Evolutionary conservation across 441 rosid species (phyloP).

Genomic region (Bocquillonia castaneifolia): DNA sequence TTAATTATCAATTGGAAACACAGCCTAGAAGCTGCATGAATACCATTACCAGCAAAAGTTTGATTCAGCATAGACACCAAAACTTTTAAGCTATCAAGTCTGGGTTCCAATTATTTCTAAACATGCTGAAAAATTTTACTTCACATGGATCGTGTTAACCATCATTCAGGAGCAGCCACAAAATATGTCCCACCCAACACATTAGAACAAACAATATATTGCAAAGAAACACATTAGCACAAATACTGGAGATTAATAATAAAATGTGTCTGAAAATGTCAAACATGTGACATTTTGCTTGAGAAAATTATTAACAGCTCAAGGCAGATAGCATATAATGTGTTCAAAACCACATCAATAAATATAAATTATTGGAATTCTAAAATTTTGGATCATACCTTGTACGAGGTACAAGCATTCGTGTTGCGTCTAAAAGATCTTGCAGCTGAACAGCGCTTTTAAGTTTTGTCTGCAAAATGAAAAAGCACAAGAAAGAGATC

Average conservation of each 20-base stretch:
- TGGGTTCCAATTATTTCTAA: neutral
- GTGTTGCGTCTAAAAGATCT: slow-evolving; percentile 97
- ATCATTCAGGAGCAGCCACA: neutral
- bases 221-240: too few relatives aligned
- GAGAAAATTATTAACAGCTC: too few relatives aligned
- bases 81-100: neutral
- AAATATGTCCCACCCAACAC: neutral
- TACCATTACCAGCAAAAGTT: neutral
- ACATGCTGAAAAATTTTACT: neutral
- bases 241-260: neutral
- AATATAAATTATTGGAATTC: slow-evolving; percentile 6
- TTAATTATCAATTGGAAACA: neutral
- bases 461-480: slow-evolving; percentile 77
- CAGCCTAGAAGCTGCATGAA: neutral
- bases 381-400: slow-evolving; percentile 45
- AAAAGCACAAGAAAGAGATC: neutral
- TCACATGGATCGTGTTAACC: neutral
- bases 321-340: slow-evolving; percentile 3
- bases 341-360: neutral
- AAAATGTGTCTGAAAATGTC: neutral
- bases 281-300: neutral
- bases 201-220: neutral
- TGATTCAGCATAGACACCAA: neutral
- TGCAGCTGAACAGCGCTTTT: slow-evolving; percentile 98
- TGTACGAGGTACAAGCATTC: slow-evolving; percentile 92